These are phyloP conservation scores for Monilinia aucupariae DNA, from an alignment of 2,329 filamentous ascomycete genomes.

Conservation along the genomic window DNA sequence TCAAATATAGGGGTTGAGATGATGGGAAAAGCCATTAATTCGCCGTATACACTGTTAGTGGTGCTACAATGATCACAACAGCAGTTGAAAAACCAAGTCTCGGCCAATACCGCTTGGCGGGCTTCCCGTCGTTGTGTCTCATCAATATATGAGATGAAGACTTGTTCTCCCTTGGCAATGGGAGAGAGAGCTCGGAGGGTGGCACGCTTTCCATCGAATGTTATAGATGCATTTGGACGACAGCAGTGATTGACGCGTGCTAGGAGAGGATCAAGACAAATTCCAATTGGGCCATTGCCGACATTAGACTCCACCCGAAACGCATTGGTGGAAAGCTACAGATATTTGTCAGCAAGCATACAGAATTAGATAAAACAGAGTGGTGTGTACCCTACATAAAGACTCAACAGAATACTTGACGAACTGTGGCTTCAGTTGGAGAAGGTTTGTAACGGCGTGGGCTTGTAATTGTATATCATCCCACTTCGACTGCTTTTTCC, in stretches of 20 bases:
- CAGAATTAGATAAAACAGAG: background rate
- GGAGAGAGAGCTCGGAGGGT: constrained; percentile 45
- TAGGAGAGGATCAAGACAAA: constrained; percentile 49
- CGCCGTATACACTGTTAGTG: background rate
- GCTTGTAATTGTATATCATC: constrained; percentile 45
- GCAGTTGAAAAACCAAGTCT: constrained; percentile 16
- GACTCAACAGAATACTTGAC: constrained; percentile 42
- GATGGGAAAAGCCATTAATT: background rate
- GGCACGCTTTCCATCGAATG: constrained; percentile 48
- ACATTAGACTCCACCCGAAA: constrained; percentile 51
- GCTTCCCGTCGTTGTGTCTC: constrained; percentile 25
- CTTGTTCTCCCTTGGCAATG: constrained; percentile 50
- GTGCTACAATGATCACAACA: constrained; percentile 1
- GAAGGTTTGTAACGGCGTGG: constrained; percentile 42
- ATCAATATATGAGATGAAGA: constrained; percentile 59
- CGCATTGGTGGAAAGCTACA: constrained; percentile 55
- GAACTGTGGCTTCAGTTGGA: constrained; percentile 27
- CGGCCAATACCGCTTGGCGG: constrained; percentile 8
- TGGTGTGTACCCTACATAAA: constrained; percentile 47
- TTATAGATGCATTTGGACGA: constrained; percentile 53
- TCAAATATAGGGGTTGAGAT: background rate
- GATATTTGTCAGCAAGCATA: background rate
- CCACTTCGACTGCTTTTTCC: constrained; percentile 36
- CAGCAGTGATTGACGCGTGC: constrained; percentile 59
- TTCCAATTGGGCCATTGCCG: constrained; percentile 48